phyloP scores from a whole-genome alignment of 306 rosid species.

The Sechiopsis laciniata region DNA sequence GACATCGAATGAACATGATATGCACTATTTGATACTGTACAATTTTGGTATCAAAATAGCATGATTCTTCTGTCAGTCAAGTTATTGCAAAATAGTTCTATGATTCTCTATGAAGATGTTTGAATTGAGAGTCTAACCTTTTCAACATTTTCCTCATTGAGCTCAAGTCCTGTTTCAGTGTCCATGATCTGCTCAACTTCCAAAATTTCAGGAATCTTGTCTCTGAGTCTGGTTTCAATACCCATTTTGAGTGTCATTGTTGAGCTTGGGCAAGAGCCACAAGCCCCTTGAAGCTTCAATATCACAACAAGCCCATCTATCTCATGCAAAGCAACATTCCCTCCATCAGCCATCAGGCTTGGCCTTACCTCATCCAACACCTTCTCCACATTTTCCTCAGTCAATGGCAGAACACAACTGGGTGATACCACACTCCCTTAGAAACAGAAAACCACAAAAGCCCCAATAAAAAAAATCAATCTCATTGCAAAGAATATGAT shows the following conservation, averaged over 20 bases:
- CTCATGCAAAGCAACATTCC: constrained; percentile 90
- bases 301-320: constrained; percentile 92
- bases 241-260: constrained; percentile 95
- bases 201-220: constrained; percentile 86
- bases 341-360: constrained; percentile 90
- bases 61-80: not conserved
- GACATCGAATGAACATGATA: too few species aligned
- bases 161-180: constrained; percentile 79
- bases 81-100: not conserved
- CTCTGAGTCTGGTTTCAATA: constrained; percentile 77
- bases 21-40: not conserved
- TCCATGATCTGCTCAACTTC: constrained; percentile 84
- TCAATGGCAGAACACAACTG: constrained; percentile 66
- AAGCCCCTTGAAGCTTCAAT: constrained; percentile 91
- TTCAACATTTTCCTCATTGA: constrained; percentile 74
- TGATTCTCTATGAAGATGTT: not conserved
- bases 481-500: not conserved
- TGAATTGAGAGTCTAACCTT: constrained; percentile 38
- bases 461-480: not conserved
- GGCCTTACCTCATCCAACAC: constrained; percentile 97
- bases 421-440: constrained; percentile 69
- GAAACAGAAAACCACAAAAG: not conserved
- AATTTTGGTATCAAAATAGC: not conserved
- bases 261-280: constrained; percentile 97
- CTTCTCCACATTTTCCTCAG: constrained; percentile 93